phyloP scores from a whole-genome alignment of 306 rosid genomes.

The Vigna radiata region DNA sequence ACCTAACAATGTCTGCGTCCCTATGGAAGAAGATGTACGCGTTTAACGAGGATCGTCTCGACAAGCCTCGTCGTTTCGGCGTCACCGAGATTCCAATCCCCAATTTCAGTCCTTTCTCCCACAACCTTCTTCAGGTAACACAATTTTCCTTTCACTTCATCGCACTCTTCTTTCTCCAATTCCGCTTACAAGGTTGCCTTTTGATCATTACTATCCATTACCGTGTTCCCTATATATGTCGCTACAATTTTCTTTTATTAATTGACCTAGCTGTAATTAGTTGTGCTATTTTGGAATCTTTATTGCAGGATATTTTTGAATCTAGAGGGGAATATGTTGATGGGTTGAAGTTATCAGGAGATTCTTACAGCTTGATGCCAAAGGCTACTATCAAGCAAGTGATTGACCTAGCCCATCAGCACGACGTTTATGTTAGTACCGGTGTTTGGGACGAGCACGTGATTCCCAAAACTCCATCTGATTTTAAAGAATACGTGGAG shows the following conservation, averaged over 20 bases:
- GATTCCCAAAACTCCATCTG: slow-evolving; percentile 72
- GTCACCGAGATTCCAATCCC: slow-evolving; percentile 90
- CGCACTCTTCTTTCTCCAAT: neutral
- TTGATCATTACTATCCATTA: no score
- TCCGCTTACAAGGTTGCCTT: no score
- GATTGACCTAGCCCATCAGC: slow-evolving; percentile 80
- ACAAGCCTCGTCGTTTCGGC: slow-evolving; percentile 85
- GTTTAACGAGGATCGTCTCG: slow-evolving; percentile 88
- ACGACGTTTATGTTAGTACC: slow-evolving; percentile 84
- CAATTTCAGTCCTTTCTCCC: slow-evolving; percentile 59
- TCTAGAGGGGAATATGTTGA: slow-evolving; percentile 84
- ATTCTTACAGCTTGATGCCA: slow-evolving; percentile 81
- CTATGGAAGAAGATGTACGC: slow-evolving; percentile 82
- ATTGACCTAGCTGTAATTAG: neutral
- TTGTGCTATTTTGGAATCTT: neutral
- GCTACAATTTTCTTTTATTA: no score
- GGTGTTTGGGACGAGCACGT: slow-evolving; percentile 94
- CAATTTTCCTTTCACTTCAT: neutral
- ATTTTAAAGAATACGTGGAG: slow-evolving; percentile 77
- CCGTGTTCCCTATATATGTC: no score
- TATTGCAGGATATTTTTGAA: slow-evolving; percentile 75
- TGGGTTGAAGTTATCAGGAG: slow-evolving; percentile 88
- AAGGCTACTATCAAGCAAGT: slow-evolving; percentile 70
- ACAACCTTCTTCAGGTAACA: slow-evolving; percentile 71
- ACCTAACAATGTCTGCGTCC: slow-evolving; percentile 61